Conservation (phyloP, 75 land plant genomes). For the Azolla pinnata region DNA sequence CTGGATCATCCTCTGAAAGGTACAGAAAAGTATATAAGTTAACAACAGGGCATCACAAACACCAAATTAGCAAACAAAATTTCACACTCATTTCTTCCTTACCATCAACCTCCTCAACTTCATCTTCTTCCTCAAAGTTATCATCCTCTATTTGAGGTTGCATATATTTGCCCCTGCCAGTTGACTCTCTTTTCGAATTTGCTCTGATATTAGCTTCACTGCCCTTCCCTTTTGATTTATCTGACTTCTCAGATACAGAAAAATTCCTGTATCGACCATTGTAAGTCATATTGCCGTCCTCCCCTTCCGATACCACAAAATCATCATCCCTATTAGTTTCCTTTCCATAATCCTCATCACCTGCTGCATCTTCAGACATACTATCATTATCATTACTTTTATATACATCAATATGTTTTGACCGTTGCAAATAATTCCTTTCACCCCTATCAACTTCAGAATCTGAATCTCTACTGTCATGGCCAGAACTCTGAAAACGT, state of each 20-base stretch:
- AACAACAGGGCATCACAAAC: background rate
- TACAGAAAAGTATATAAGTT: background rate
- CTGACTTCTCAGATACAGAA: background rate
- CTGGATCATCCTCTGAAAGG: conserved; percentile 7
- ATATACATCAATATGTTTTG: background rate
- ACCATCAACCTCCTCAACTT: conserved; percentile 4
- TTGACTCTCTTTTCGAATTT: background rate
- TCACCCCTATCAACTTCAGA: background rate
- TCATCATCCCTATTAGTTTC: conserved; percentile 6
- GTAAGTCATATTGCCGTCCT: background rate
- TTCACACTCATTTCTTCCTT: background rate
- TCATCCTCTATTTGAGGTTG: background rate
- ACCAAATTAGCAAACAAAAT: background rate
- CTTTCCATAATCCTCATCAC: background rate
- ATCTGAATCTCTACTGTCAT: background rate
- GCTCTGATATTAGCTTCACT: background rate
- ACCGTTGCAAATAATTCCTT: background rate
- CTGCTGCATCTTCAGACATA: conserved; percentile 4
- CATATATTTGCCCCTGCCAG: background rate
- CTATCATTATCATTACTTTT: background rate
- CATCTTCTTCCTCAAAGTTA: conserved; percentile 3
- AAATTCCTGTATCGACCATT: background rate
- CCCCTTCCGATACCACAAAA: background rate
- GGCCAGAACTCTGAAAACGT: background rate
- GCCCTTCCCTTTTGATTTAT: conserved; percentile 2